Conservation (phyloP, 345 rosid genomes). For the Aquilaria malaccensis region DNA sequence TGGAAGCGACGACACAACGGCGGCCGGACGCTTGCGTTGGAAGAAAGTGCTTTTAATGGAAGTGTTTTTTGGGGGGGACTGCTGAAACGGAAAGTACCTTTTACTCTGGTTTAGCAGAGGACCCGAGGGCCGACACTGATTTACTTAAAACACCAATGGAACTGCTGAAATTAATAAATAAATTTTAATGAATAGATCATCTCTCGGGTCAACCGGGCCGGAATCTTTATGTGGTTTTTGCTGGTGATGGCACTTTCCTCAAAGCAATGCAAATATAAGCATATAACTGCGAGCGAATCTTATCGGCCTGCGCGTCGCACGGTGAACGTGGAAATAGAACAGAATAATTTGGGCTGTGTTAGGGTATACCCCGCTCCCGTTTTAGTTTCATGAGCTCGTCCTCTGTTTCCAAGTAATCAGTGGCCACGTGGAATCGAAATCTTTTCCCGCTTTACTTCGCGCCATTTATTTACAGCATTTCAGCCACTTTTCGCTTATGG, state of each 20-base stretch:
- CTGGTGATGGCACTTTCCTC: too few relatives aligned
- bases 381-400: too few relatives aligned
- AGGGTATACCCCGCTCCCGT: too few relatives aligned
- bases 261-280: too few relatives aligned
- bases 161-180: background rate
- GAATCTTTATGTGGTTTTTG: too few relatives aligned
- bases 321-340: conserved; percentile 13
- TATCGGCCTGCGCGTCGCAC: conserved; percentile 19
- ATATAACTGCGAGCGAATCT: conserved; percentile 13
- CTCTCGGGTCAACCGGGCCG: background rate
- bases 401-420: too few relatives aligned
- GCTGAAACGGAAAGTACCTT: background rate
- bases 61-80: conserved; percentile 12
- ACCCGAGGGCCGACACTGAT: conserved; percentile 58
- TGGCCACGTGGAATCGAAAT: too few relatives aligned
- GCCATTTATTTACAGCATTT: too few relatives aligned
- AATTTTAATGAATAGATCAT: background rate
- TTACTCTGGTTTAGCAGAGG: conserved; percentile 12
- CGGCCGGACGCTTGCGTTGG: too few relatives aligned
- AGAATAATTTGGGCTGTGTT: background rate
- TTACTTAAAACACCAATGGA: conserved; percentile 12
- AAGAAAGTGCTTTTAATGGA: conserved; percentile 11
- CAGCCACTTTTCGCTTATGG: too few relatives aligned
- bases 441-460: too few relatives aligned
- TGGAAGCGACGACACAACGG: too few relatives aligned